Conservation (phyloP, 176 grass and related monocot genomes). For the Bromus sterilis region DNA sequence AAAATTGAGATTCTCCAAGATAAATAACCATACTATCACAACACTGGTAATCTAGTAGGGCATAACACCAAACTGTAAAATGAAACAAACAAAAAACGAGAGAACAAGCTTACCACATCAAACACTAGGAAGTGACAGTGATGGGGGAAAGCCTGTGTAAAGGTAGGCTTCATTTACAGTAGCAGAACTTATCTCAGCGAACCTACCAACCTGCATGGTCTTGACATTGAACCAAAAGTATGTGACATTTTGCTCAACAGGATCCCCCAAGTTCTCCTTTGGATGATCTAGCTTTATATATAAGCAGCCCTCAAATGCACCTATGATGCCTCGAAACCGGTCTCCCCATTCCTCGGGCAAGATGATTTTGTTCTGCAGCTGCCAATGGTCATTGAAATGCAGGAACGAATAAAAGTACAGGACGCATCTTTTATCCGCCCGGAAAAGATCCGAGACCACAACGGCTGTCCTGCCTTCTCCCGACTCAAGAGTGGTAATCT, state of each 20-base stretch:
- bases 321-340: conserved; percentile 41
- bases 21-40: neutral
- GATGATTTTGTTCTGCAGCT: conserved; percentile 21
- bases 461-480: neutral
- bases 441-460: conserved; percentile 27
- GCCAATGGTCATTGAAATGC: conserved; percentile 28
- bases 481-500: conserved; percentile 40
- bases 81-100: neutral
- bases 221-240: conserved; percentile 30
- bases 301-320: conserved; percentile 7
- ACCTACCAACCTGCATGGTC: conserved; percentile 27
- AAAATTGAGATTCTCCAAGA: neutral
- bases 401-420: conserved; percentile 35
- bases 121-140: neutral
- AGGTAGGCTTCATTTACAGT: conserved; percentile 32
- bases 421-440: conserved; percentile 22
- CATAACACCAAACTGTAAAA: neutral
- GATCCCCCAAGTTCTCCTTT: conserved; percentile 31
- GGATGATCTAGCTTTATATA: conserved; percentile 37
- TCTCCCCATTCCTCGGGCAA: conserved; percentile 47
- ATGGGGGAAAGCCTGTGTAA: conserved; percentile 14
- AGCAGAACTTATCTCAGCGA: conserved; percentile 8
- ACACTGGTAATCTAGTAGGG: neutral
- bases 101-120: conserved; percentile 14
- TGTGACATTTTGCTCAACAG: conserved; percentile 17